phyloP scores from a whole-genome alignment of 371 early-diverging fungal species.

The Rhizopus delemar region DNA sequence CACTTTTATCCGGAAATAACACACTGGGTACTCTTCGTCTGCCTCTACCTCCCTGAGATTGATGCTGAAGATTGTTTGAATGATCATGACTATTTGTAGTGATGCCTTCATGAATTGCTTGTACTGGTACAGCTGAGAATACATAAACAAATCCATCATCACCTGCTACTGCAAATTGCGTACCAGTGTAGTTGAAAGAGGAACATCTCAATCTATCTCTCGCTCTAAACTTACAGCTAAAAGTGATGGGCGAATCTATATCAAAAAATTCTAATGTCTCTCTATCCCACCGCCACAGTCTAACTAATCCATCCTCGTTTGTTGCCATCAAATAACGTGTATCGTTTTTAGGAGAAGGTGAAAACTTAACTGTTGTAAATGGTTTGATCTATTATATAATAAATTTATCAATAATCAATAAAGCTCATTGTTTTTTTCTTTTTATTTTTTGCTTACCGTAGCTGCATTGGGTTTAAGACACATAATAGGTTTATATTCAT shows the following conservation, averaged over 20 bases:
- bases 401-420: neutral
- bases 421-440: neutral
- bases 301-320: constrained; percentile 72
- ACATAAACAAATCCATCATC: constrained; percentile 78
- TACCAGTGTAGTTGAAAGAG: constrained; percentile 79
- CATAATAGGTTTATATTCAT: constrained; percentile 71
- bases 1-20: constrained; percentile 39
- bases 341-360: constrained; percentile 77
- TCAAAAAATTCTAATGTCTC: constrained; percentile 55
- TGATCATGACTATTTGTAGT: neutral
- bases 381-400: constrained; percentile 48
- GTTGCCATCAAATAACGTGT: constrained; percentile 77
- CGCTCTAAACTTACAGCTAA: constrained; percentile 64
- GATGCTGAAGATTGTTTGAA: constrained; percentile 2
- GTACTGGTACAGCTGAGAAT: constrained; percentile 57
- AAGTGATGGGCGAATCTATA: constrained; percentile 58
- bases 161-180: constrained; percentile 80
- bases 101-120: constrained; percentile 15
- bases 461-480: constrained; percentile 54
- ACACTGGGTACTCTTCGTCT: constrained; percentile 36
- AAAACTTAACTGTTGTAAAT: constrained; percentile 77
- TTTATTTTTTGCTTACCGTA: constrained; percentile 25
- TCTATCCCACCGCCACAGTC: constrained; percentile 77
- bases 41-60: constrained; percentile 17
- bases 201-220: constrained; percentile 66